These are phyloP conservation scores for Avena sativa DNA, from an alignment of 176 grass and related monocot genomes.

Conservation along the genomic window DNA sequence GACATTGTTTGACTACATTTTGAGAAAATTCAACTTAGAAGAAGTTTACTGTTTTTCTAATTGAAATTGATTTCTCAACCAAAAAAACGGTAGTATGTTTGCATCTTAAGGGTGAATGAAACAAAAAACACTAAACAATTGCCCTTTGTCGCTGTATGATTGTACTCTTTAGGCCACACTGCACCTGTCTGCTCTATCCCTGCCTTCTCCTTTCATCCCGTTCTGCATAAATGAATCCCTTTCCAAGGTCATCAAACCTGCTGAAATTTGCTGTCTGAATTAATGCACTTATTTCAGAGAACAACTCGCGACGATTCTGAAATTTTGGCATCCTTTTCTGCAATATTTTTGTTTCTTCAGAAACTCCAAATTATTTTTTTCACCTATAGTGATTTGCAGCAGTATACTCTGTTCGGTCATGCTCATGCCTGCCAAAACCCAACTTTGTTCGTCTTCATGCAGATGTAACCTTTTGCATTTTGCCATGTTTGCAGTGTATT, in stretches of 20 bases:
- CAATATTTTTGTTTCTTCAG: neutral
- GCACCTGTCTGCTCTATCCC: neutral
- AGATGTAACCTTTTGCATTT: constrained; percentile 39
- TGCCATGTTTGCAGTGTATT: constrained; percentile 2
- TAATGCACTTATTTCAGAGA: neutral
- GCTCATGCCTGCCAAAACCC: neutral
- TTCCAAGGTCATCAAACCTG: neutral
- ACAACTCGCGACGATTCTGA: neutral
- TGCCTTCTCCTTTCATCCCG: neutral
- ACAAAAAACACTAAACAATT: neutral
- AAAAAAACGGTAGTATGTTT: constrained; percentile 8
- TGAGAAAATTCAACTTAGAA: neutral
- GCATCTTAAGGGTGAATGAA: neutral
- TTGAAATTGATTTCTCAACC: neutral
- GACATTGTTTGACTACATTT: neutral
- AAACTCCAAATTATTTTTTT: neutral
- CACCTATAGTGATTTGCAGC: neutral
- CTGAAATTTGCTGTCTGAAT: neutral
- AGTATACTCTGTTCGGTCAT: neutral
- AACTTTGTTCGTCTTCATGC: constrained; percentile 29
- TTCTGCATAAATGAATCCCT: neutral
- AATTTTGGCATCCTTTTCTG: neutral
- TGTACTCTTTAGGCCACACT: neutral
- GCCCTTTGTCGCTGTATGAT: neutral
- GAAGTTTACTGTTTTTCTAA: neutral